Percentiles rank a stretch among this genome's conserved stretches.
Conservation (phyloP, 169 alveolate genomes). For the Eimeria sp. region DNA sequence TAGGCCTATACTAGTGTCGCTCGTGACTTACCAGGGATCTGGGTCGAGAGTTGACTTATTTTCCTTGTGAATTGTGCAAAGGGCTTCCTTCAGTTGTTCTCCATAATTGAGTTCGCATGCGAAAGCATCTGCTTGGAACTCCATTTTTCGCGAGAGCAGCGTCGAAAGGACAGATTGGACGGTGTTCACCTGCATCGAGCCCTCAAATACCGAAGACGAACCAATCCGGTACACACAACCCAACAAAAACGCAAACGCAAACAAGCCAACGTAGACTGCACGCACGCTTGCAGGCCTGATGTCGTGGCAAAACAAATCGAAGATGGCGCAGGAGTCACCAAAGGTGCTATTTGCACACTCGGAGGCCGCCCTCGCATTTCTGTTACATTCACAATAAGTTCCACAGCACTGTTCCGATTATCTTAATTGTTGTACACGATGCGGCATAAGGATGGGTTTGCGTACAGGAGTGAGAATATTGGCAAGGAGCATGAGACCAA, state of each 20-base stretch:
- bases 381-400: background rate
- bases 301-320: background rate
- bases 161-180: slow-evolving; percentile 83
- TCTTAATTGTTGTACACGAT: background rate
- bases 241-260: background rate
- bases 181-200: slow-evolving; percentile 82
- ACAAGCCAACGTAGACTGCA: background rate
- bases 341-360: background rate
- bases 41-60: slow-evolving; percentile 88
- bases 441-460: background rate
- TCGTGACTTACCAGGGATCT: slow-evolving; percentile 84
- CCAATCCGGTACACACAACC: slow-evolving; percentile 2
- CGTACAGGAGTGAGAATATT: slow-evolving; percentile 86
- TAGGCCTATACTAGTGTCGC: background rate
- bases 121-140: slow-evolving; percentile 93
- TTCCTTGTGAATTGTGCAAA: slow-evolving; percentile 87
- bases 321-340: background rate
- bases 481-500: slow-evolving; percentile 88
- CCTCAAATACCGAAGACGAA: slow-evolving; percentile 14
- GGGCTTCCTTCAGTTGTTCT: slow-evolving; percentile 87
- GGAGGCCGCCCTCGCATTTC: background rate
- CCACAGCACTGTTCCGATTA: background rate
- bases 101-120: slow-evolving; percentile 90
- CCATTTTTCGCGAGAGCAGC: slow-evolving; percentile 88
- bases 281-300: background rate